phyloP scores from a whole-genome alignment of 2,329 filamentous ascomycete genomes.

The Pestalotiopsis sp. region DNA sequence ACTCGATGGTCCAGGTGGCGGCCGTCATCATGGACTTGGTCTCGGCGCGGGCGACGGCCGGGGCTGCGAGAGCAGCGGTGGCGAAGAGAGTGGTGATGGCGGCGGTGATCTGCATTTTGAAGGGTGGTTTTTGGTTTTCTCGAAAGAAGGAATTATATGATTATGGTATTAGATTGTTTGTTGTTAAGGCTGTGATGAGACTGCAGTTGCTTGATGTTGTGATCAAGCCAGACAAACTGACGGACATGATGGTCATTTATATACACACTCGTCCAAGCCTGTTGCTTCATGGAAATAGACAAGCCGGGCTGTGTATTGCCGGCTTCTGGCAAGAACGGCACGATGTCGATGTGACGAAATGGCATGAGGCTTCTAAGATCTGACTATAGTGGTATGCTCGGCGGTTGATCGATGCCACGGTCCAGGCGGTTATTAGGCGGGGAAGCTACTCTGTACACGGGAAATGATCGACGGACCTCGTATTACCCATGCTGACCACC shows the following conservation, averaged over 20 bases:
- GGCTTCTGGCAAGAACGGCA: background rate
- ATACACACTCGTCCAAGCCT: background rate
- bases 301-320: background rate
- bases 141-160: background rate
- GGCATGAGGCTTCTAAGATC: background rate
- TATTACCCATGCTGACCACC: background rate
- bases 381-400: background rate
- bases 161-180: background rate
- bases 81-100: slow-evolving; percentile 15
- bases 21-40: slow-evolving; percentile 19
- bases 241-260: background rate
- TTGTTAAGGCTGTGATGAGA: background rate
- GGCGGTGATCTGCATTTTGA: slow-evolving; percentile 15
- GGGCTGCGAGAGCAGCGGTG: slow-evolving; percentile 11
- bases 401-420: background rate
- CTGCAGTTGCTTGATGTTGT: background rate
- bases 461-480: background rate
- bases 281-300: background rate
- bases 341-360: background rate
- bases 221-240: background rate
- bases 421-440: background rate
- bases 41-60: slow-evolving; percentile 1
- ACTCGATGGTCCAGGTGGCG: slow-evolving; percentile 42
- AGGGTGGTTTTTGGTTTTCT: background rate
- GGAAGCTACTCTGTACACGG: background rate